Base-by-base conservation (phyloP, 257 asterid species). In the Solanum lycopersicoides region DNA sequence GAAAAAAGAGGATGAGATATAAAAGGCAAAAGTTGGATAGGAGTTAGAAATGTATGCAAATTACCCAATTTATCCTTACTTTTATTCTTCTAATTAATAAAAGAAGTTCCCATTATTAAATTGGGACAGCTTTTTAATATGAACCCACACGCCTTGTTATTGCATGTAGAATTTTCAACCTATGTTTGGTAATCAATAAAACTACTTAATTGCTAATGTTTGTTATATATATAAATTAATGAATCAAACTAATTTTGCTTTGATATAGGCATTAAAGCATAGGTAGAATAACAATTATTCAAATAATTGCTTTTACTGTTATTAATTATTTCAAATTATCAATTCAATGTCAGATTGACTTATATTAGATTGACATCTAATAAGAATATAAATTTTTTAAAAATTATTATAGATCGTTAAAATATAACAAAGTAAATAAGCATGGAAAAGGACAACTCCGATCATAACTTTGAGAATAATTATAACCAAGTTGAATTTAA, bases 21-120 rank as follows among this genome's bases (percentile, higher is more conserved):
- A 90, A 94, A 94, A 93, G 97, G 92, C 88, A 83, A 93, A 93
- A 91, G 93, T 91, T 93, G 95, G 95, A 90, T 88, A n/a, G 84
- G 44, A 59, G 77, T 56, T 87, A 87, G 82, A 37, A 16, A 86
- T 83, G 72, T 32, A 28, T 83, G 86, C 12, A 28, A 23, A 80
- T 80, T 79, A 45, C 66, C 84, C 10, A 79, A 5, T 20, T 79
- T 79, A 28, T 45, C 66, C 84, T 45, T 79, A 9, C 18, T 10
- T 9, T 53, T 84, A 32, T 85, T 87, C 80, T 71, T 71, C 15
- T 34, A 63, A 60, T 37, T 37, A 84, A 63, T 39, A 37, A 14
- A 37, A 84, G 7, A 65, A 39, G 25, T 10, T 59, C 10, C 28
- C 59, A n/a, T 12, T 37, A 3, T 4, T 6, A 72, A 41, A 76